These are phyloP conservation scores for Penicillium nordicum DNA, from an alignment of 2,329 filamentous ascomycete genomes.

Conservation along the genomic window DNA sequence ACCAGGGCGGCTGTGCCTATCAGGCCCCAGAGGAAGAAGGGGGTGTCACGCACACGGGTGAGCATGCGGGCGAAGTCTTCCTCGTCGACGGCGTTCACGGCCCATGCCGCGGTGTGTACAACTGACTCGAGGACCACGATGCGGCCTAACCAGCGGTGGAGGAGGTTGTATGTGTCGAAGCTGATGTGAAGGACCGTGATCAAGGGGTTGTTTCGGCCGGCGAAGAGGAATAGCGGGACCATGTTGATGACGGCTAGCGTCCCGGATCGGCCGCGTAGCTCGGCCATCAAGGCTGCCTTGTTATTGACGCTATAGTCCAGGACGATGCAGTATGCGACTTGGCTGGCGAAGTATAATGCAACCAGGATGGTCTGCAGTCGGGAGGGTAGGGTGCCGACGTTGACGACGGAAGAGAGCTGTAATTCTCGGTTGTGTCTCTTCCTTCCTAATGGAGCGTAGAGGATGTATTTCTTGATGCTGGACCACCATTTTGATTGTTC, in stretches of 20 bases:
- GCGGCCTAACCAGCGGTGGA: constrained; percentile 79
- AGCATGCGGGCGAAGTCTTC: constrained; percentile 33
- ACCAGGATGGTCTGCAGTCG: constrained; percentile 71
- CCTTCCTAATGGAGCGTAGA: constrained; percentile 64
- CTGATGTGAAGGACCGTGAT: constrained; percentile 78
- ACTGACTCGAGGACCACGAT: constrained; percentile 69
- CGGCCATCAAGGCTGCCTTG: constrained; percentile 63
- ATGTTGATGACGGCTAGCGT: constrained; percentile 84
- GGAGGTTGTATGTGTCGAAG: constrained; percentile 93
- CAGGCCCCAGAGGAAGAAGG: constrained; percentile 46
- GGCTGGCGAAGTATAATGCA: constrained; percentile 64
- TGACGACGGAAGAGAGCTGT: constrained; percentile 63
- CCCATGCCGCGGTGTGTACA: constrained; percentile 73
- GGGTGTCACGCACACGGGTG: constrained; percentile 31
- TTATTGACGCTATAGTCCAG: constrained; percentile 45
- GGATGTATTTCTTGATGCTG: constrained; percentile 45
- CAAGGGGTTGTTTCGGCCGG: constrained; percentile 88
- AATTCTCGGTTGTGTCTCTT: constrained; percentile 76
- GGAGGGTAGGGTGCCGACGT: constrained; percentile 75
- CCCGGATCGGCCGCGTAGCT: constrained; percentile 81
- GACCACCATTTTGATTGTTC: constrained; percentile 43
- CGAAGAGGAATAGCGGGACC: constrained; percentile 84
- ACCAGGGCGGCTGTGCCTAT: constrained; percentile 44
- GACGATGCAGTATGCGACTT: constrained; percentile 67
- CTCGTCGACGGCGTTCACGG: constrained; percentile 59